Evolutionary conservation across 306 rosid genomes (phyloP).

Genomic region (Spatholobus suberectus): DNA sequence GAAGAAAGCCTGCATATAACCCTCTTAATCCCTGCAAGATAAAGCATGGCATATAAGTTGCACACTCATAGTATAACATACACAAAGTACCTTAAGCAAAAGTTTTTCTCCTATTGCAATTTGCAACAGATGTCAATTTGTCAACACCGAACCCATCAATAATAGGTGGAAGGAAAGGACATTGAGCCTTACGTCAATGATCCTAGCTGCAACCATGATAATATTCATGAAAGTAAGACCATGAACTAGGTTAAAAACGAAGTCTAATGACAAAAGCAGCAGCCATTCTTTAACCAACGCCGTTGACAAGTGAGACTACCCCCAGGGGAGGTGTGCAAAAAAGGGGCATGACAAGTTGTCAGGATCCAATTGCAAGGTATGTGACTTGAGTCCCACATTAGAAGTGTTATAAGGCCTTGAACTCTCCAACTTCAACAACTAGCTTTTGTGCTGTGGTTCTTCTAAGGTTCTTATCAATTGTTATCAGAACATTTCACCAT

Average conservation of each 20-base stretch:
- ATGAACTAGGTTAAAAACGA: slow-evolving; percentile 13
- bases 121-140: slow-evolving; percentile 6
- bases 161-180: not conserved
- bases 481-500: too few relatives aligned
- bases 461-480: too few relatives aligned
- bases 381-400: too few relatives aligned
- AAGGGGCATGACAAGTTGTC: not conserved
- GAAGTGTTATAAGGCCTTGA: too few relatives aligned
- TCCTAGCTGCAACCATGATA: slow-evolving; percentile 16
- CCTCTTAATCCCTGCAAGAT: slow-evolving; percentile 81
- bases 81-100: not conserved
- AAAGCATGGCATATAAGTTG: slow-evolving; percentile 26
- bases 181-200: not conserved
- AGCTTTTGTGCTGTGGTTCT: too few relatives aligned
- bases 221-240: slow-evolving; percentile 20
- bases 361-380: too few relatives aligned
- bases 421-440: too few relatives aligned
- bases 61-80: slow-evolving; percentile 20
- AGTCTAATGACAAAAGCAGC: too few relatives aligned
- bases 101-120: slow-evolving; percentile 8
- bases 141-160: not conserved
- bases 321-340: too few relatives aligned
- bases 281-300: too few relatives aligned
- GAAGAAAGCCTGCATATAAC: slow-evolving; percentile 90
- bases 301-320: too few relatives aligned